A percentile compares a stretch with the other conserved stretches of the same genome.
Evolutionary conservation across 2,329 filamentous ascomycete species (phyloP).

Genomic region (Penicillium sp.): DNA sequence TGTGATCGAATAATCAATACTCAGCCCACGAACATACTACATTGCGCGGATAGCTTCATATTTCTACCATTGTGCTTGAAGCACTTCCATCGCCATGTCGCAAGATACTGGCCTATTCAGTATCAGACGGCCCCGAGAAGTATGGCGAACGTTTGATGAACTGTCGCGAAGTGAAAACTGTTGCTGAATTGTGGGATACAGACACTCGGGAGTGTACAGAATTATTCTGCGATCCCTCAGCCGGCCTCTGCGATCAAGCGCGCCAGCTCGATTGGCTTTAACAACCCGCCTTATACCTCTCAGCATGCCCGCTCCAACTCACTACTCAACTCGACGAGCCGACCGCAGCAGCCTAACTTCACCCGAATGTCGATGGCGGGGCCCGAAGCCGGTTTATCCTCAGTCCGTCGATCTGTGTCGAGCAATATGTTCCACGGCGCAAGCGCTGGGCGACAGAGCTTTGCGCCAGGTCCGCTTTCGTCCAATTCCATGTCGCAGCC

Average conservation of each 20-base stretch:
- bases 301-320: constrained; percentile 78
- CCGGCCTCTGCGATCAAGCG: constrained; percentile 92
- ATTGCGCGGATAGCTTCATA: not conserved
- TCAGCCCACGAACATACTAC: not conserved
- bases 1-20: constrained; percentile 1
- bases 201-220: constrained; percentile 80
- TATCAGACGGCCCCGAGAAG: constrained; percentile 85
- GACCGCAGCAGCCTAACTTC: constrained; percentile 82
- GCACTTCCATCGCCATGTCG: constrained; percentile 57
- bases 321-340: constrained; percentile 75
- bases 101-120: constrained; percentile 86
- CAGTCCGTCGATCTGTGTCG: constrained; percentile 73
- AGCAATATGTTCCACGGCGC: constrained; percentile 56
- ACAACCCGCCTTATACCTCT: constrained; percentile 57
- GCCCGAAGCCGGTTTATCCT: constrained; percentile 72
- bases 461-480: constrained; percentile 55
- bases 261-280: constrained; percentile 67
- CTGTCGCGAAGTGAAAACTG: constrained; percentile 1
- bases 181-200: constrained; percentile 20
- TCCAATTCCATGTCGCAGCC: constrained; percentile 50
- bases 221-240: constrained; percentile 80
- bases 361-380: constrained; percentile 68
- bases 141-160: constrained; percentile 41
- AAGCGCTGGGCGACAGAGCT: constrained; percentile 63
- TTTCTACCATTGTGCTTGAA: constrained; percentile 21